Percentiles rank a stretch among this genome's conserved stretches.
phyloP scores from a whole-genome alignment of 2,329 filamentous ascomycete species.

The Hortaea werneckii region DNA sequence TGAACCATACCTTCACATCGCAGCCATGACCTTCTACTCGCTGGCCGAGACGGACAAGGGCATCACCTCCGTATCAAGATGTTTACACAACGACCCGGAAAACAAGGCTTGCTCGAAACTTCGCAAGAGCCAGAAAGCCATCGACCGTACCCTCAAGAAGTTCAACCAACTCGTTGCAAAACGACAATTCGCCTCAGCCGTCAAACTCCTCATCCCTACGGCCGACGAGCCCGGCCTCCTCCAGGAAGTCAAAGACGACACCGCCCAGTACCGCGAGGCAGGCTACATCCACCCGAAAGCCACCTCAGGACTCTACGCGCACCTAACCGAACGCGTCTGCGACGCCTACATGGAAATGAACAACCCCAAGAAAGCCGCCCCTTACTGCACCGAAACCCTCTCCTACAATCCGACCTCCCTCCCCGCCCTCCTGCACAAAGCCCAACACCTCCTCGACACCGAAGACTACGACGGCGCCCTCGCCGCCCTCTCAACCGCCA shows the following conservation, averaged over 20 bases:
- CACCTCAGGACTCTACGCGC: slow-evolving; percentile 56
- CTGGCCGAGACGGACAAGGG: slow-evolving; percentile 74
- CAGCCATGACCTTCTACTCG: slow-evolving; percentile 80
- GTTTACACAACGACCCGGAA: slow-evolving; percentile 88
- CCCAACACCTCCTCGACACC: slow-evolving; percentile 60
- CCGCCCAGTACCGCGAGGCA: slow-evolving; percentile 52
- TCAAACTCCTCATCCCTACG: slow-evolving; percentile 62
- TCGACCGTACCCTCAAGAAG: slow-evolving; percentile 66
- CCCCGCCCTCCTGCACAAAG: slow-evolving; percentile 67
- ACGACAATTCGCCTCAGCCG: slow-evolving; percentile 69
- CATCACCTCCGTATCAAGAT: slow-evolving; percentile 74
- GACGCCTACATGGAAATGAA: slow-evolving; percentile 55
- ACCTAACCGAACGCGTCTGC: slow-evolving; percentile 69
- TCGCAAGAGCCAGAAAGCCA: slow-evolving; percentile 67
- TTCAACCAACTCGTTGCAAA: slow-evolving; percentile 60
- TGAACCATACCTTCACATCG: slow-evolving; percentile 76
- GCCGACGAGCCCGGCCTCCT: slow-evolving; percentile 65
- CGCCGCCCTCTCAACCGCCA: slow-evolving; percentile 63
- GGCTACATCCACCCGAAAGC: slow-evolving; percentile 66
- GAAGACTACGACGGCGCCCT: slow-evolving; percentile 84
- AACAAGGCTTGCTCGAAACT: slow-evolving; percentile 85
- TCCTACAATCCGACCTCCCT: slow-evolving; percentile 64
- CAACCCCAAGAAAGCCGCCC: slow-evolving; percentile 65
- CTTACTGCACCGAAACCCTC: slow-evolving; percentile 74
- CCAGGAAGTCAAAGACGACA: slow-evolving; percentile 65